Evolutionary conservation across 129 eudicot genomes (phyloP).

Genomic region (Smallanthus sonchifolius): DNA sequence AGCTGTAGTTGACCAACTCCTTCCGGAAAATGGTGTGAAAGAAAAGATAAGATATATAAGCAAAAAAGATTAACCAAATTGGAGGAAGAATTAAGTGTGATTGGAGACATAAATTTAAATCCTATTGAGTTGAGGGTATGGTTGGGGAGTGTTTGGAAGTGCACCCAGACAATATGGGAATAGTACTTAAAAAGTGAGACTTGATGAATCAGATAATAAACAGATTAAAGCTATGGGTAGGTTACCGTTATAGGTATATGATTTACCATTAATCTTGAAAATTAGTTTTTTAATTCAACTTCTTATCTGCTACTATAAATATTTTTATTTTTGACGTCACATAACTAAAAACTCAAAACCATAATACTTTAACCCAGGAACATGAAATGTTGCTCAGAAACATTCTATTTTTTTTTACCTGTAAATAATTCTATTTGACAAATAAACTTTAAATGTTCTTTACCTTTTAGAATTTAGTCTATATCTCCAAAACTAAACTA

Average conservation of each 20-base stretch:
- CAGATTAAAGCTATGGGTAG: background rate
- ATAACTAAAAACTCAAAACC: background rate
- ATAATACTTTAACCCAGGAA: too few relatives aligned
- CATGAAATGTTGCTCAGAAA: background rate
- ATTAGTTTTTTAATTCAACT: background rate
- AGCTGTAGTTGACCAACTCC: constrained; percentile 14
- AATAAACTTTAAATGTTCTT: background rate
- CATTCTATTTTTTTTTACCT: background rate
- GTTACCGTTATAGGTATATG: background rate
- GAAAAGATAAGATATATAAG: constrained; percentile 12
- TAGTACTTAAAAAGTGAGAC: background rate
- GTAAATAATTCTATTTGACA: background rate
- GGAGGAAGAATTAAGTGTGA: constrained; percentile 12
- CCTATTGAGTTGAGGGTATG: background rate
- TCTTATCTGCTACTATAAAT: background rate
- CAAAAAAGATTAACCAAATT: constrained; percentile 10
- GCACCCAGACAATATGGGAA: background rate
- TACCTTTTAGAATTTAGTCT: background rate
- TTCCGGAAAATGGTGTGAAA: background rate
- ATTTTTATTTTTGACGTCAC: background rate
- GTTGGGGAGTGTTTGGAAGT: background rate
- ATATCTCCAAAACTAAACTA: background rate
- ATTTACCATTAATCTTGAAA: background rate
- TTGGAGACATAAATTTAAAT: constrained; percentile 1
- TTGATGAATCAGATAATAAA: background rate